A percentile compares a stretch with the other conserved stretches of the same genome.
Evolutionary conservation across 2,329 filamentous ascomycete species (phyloP).

Genomic region (Rhinocladiella similis): DNA sequence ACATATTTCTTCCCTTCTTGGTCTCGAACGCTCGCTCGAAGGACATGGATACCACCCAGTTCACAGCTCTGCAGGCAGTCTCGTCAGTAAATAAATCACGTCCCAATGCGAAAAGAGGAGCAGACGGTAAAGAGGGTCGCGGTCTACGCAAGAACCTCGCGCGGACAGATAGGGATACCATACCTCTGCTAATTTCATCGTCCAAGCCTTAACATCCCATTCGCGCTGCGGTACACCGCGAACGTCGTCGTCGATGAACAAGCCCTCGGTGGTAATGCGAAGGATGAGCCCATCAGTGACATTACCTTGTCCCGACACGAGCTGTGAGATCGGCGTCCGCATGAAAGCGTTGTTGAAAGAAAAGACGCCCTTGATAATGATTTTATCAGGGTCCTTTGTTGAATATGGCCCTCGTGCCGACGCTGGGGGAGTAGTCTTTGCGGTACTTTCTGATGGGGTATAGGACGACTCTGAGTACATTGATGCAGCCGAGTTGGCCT

Average conservation of each 20-base stretch:
- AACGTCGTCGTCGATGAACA: slow-evolving; percentile 97
- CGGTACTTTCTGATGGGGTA: slow-evolving; percentile 78
- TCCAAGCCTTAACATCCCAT: slow-evolving; percentile 99
- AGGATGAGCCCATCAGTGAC: slow-evolving; percentile 92
- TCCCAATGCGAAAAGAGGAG: slow-evolving; percentile 26
- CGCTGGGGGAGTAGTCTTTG: slow-evolving; percentile 78
- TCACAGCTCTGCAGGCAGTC: slow-evolving; percentile 38
- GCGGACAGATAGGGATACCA: slow-evolving; percentile 63
- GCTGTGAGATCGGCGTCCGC: slow-evolving; percentile 84
- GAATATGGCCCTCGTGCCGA: slow-evolving; percentile 76
- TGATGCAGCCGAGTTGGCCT: slow-evolving; percentile 65
- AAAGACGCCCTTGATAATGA: slow-evolving; percentile 91
- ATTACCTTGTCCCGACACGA: slow-evolving; percentile 77
- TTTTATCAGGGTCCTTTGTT: slow-evolving; percentile 91
- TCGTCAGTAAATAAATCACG: slow-evolving; percentile 22
- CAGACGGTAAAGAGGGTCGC: slow-evolving; percentile 52
- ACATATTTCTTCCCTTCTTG: slow-evolving; percentile 62
- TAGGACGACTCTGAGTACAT: slow-evolving; percentile 83
- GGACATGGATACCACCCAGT: slow-evolving; percentile 52
- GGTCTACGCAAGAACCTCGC: slow-evolving; percentile 42
- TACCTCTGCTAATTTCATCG: slow-evolving; percentile 87
- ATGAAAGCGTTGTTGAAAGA: slow-evolving; percentile 87
- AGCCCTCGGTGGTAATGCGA: slow-evolving; percentile 86
- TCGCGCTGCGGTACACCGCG: slow-evolving; percentile 89
- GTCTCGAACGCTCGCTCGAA: slow-evolving; percentile 60